Evolutionary conservation across 129 eudicot genomes (phyloP), one percentile per base, ranked within the genome.

Genomic region (Kitagawia praeruptora): DNA sequence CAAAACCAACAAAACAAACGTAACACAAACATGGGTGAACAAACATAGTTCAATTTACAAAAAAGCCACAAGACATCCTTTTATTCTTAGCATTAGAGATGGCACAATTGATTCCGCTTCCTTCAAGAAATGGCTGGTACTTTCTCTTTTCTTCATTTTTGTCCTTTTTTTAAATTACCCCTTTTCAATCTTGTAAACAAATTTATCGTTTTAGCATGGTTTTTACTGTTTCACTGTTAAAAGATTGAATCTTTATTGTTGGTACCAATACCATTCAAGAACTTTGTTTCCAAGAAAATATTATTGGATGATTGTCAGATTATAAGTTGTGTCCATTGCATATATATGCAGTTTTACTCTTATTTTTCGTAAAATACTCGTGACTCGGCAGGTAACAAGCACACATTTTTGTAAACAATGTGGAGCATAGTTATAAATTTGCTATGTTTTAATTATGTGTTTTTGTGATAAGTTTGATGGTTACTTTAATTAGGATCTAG

Each of bases 111-210:
- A 48, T 37, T 49, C 31, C 14, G 18, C 64, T 39, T 76, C 79
- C 67, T 76, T 76, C 47, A 76, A 51, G 31, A 76, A 18, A 15
- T 76, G 79, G 79, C 79, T 76, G 79, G 79, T 76, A 49, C 16
- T 21, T 6, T 27, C 18, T 64, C 40, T 64, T 64, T 27, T 14
- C 37, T 64, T 66, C 41, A 2, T 31, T 5, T 66, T 66, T 66
- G 40, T 15, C 16, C 72, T 27, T 12, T 0, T 0, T 66, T 15
- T 12, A 14, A 14, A 2, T 1, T 27, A 31, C 8, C 67, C 67
- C 34, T 58, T 58, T 58, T 58, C 5, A 4, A 5, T 49, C 56
- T 49, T 49, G 56, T 49, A 16, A 16, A 0, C 4, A 16, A 49
- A 8, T 23, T 7, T 58, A 4, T 4, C 12, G 39, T 66, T 66